Base-by-base conservation (phyloP, 768 basidiomycete genomes). In the Mycena haematopus region DNA sequence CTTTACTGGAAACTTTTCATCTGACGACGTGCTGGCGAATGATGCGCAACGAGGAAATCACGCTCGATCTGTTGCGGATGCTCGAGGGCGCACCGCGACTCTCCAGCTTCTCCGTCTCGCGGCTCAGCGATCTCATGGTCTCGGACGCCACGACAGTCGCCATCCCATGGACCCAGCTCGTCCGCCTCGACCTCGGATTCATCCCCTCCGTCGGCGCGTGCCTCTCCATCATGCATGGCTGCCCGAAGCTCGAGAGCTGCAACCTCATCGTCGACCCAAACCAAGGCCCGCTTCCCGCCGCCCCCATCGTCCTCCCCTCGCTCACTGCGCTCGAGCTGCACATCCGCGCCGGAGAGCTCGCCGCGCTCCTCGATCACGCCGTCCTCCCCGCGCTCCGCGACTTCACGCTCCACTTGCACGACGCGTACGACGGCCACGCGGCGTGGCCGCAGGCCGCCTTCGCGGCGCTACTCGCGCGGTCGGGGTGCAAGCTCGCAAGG, bases 91-190 rank as follows among this genome's bases (percentile, higher is more conserved):
- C 73, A 19, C 76, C 76, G 40, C 62, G 61, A 56, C 73, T 78
- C 29, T 65, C 67, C 38, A 69, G 65, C 50, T 69, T 77, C 22
- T 68, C 72, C 36, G 70, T 78, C 24, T 74, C 76, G 11, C 71
- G 71, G 27, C 72, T 78, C 25, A 75, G 74, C 31, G 70, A 70
- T 52, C 68, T 74, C 19, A 68, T 65, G 56, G 60, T 75, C 33
- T 64, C 68, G 15, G 70, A 68, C 33, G 60, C 69, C 51, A 69
- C 65, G 47, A 58, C 69, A 27, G 65, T 71, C 11, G 63, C 65
- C 29, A 70, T 78, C 25, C 75, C 76, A 19, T 78, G 76, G 76
- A 65, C 56, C 14, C 77, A 77, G 49, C 65, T 78, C 4, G 65
- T 66, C 15, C 68, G 62, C 14, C 63, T 71, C 25, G 65, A 71